Conservation (phyloP, 2,329 filamentous ascomycete species). For the Alternaria tenuissima region DNA sequence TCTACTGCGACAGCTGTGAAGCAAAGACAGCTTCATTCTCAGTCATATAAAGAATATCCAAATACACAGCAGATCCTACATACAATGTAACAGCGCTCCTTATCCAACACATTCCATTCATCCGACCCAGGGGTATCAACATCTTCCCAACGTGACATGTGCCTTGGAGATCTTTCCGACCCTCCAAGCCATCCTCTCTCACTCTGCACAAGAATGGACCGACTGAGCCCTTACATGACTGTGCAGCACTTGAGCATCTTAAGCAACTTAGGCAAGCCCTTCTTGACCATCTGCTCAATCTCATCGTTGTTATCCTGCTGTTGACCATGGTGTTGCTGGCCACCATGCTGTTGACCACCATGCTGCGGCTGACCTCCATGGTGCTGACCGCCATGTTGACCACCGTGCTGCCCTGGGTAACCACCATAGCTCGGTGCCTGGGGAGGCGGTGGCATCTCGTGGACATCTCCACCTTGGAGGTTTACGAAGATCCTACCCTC, state of each 20-base stretch:
- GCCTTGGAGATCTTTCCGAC: not conserved
- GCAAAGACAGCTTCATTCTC: not conserved
- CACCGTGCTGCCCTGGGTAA: conserved; percentile 54
- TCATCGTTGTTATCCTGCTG: conserved; percentile 60
- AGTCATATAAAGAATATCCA: not conserved
- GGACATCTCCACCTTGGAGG: conserved; percentile 72
- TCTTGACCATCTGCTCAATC: conserved; percentile 67
- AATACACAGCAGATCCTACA: not conserved
- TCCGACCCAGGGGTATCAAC: conserved; percentile 1
- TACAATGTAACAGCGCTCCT: not conserved
- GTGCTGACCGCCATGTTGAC: conserved; percentile 24
- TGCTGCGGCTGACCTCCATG: conserved; percentile 28
- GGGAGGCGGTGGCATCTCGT: conserved; percentile 51
- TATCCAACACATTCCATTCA: not conserved
- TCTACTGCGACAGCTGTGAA: not conserved
- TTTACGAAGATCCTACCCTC: conserved; percentile 89
- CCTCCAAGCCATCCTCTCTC: not conserved
- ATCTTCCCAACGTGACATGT: not conserved
- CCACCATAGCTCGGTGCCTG: conserved; percentile 49
- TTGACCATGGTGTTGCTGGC: conserved; percentile 46
- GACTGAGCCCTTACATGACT: conserved; percentile 67
- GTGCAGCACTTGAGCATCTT: conserved; percentile 74
- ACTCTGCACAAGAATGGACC: not conserved
- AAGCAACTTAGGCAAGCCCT: conserved; percentile 67
- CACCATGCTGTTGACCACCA: conserved; percentile 1